A percentile compares a stretch with the other conserved stretches of the same genome.
Evolutionary conservation across 805 yeast species (phyloP).

Genomic region (Ogataea sp.): DNA sequence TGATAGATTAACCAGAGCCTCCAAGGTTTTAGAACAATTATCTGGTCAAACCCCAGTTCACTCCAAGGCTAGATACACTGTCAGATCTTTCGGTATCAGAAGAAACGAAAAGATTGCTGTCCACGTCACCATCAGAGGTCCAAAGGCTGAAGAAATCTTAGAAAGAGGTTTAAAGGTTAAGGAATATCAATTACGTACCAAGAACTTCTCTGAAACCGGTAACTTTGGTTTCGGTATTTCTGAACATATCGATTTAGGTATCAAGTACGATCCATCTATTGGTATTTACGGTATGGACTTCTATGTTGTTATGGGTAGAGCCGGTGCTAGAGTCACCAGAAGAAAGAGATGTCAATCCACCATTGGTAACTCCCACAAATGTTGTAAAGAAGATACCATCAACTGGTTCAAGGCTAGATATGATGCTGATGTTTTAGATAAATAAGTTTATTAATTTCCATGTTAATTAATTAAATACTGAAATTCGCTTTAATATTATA

Average conservation of each 20-base stretch:
- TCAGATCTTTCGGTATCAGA: constrained; percentile 99
- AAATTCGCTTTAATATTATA: too few relatives aligned
- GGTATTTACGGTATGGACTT: constrained; percentile 99
- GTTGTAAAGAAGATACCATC: constrained; percentile 89
- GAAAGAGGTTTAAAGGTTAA: constrained; percentile 99
- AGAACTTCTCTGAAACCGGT: constrained; percentile 98
- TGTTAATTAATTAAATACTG: neutral
- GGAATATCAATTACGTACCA: constrained; percentile 93
- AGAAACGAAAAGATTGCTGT: constrained; percentile 99
- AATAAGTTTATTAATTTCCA: constrained; percentile 32
- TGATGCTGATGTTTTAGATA: constrained; percentile 95
- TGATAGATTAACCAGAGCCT: constrained; percentile 99
- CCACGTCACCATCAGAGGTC: constrained; percentile 99
- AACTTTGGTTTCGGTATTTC: constrained; percentile 99
- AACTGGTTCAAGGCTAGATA: constrained; percentile 99
- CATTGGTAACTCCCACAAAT: constrained; percentile 90
- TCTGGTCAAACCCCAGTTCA: constrained; percentile 99
- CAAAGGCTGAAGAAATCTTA: constrained; percentile 98
- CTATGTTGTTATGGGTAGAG: constrained; percentile 99
- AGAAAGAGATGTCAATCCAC: constrained; percentile 89
- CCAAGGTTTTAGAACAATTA: constrained; percentile 98
- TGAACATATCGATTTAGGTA: constrained; percentile 99
- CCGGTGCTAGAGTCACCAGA: constrained; percentile 98
- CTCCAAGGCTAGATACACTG: constrained; percentile 99
- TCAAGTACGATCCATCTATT: constrained; percentile 98